Percentiles rank a stretch among this genome's conserved stretches.
Evolutionary conservation across 2,329 filamentous ascomycete species (phyloP).

Genomic region (Fusarium citri): DNA sequence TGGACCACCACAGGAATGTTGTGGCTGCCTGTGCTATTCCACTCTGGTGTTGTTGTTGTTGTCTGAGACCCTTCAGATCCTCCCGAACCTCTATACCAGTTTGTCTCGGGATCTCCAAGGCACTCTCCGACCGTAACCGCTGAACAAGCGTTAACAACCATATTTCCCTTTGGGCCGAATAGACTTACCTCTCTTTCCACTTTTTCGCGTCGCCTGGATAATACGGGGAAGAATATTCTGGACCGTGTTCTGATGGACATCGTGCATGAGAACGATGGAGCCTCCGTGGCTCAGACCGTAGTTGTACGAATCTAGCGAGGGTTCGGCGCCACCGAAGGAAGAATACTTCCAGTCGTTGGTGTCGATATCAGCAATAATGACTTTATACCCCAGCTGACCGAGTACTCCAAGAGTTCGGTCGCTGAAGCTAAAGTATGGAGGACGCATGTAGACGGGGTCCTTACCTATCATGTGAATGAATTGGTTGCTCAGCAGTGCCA

Average conservation of each 20-base stretch:
- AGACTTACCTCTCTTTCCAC: conserved; percentile 11
- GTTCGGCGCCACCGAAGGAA: conserved; percentile 9
- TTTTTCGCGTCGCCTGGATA: conserved; percentile 4
- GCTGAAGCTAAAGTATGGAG: conserved; percentile 27
- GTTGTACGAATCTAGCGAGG: conserved; percentile 5
- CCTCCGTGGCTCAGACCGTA: conserved; percentile 4
- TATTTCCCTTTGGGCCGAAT: fast-evolving
- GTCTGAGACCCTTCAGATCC: neutral
- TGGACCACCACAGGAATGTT: neutral
- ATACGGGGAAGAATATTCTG: conserved; percentile 17
- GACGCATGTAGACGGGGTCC: conserved; percentile 25
- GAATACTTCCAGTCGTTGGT: conserved; percentile 22
- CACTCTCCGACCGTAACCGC: conserved; percentile 25
- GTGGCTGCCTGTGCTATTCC: neutral
- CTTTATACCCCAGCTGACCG: conserved; percentile 17
- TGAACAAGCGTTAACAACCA: fast-evolving
- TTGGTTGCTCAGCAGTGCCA: conserved; percentile 3
- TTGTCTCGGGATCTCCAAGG: conserved; percentile 25
- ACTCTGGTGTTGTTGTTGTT: neutral
- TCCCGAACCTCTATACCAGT: conserved; percentile 14
- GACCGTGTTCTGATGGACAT: conserved; percentile 18
- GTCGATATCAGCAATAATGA: conserved; percentile 32
- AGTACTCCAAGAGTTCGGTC: conserved; percentile 7
- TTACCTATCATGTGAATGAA: conserved; percentile 17
- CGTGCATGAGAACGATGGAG: conserved; percentile 28